Conservation (phyloP, 768 basidiomycete genomes). For the Lepiota brunneoincarnata region DNA sequence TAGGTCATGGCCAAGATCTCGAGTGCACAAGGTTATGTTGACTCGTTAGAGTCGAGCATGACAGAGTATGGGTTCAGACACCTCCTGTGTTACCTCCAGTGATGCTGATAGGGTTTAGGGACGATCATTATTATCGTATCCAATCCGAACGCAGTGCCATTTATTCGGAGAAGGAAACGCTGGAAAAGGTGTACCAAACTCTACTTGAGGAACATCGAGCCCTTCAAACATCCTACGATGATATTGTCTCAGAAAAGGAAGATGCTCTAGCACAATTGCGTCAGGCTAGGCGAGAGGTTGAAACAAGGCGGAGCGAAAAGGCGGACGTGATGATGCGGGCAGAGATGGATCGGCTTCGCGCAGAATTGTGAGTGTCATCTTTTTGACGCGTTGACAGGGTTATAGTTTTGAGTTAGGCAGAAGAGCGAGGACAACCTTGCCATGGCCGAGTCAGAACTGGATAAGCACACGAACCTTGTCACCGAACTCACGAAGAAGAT, state of each 20-base stretch:
- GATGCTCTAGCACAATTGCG: slow-evolving; percentile 65
- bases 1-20: slow-evolving; percentile 79
- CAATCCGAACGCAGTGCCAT: slow-evolving; percentile 79
- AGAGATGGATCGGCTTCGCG: slow-evolving; percentile 79
- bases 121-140: slow-evolving; percentile 86
- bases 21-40: slow-evolving; percentile 42
- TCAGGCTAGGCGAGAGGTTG: slow-evolving; percentile 56
- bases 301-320: slow-evolving; percentile 63
- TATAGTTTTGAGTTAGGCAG: slow-evolving; percentile 50
- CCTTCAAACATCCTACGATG: slow-evolving; percentile 77
- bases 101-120: slow-evolving; percentile 41
- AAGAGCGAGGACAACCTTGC: slow-evolving; percentile 93
- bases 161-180: slow-evolving; percentile 79
- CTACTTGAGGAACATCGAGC: slow-evolving; percentile 74
- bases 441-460: slow-evolving; percentile 77
- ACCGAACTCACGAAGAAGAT: slow-evolving; percentile 75
- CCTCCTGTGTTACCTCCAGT: not conserved
- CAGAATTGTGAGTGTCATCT: slow-evolving; percentile 70
- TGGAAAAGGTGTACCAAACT: slow-evolving; percentile 77
- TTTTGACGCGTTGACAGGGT: not conserved
- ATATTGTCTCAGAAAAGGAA: slow-evolving; percentile 73
- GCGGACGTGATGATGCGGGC: slow-evolving; percentile 73
- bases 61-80: slow-evolving; percentile 62
- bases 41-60: slow-evolving; percentile 60
- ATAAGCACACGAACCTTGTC: slow-evolving; percentile 68